Conservation (phyloP, 78 protist genomes). For the slime mould (Dictyostelium discoideum) region DNA sequence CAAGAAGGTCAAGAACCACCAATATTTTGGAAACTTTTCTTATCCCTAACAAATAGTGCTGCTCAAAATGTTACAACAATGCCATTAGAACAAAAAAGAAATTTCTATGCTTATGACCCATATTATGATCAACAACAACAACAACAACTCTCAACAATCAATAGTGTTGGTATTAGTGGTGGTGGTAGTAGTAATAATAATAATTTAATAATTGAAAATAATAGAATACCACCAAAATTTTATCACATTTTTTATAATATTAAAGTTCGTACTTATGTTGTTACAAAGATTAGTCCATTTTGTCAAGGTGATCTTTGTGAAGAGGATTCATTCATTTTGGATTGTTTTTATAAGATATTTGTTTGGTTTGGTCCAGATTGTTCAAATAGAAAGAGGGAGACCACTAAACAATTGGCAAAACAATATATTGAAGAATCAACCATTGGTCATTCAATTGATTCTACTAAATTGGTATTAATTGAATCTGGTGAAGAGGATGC, state of each 20-base stretch:
- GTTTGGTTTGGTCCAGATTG: conserved; percentile 70
- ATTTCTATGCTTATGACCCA: conserved; percentile 1
- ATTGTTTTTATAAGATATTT: conserved; percentile 9
- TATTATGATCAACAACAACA: neutral
- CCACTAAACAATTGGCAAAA: conserved; percentile 8
- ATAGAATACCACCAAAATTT: neutral
- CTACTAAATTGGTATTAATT: neutral
- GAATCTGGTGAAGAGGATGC: conserved; percentile 5
- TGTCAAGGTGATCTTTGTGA: conserved; percentile 64
- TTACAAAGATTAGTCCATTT: conserved; percentile 34
- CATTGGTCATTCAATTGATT: neutral
- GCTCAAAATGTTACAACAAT: conserved; percentile 5
- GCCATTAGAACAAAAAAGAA: conserved; percentile 28
- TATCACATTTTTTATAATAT: conserved; percentile 50
- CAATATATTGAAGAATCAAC: conserved; percentile 41
- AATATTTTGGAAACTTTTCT: conserved; percentile 61
- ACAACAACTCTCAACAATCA: neutral
- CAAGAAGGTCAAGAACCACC: conserved; percentile 54
- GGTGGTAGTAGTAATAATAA: neutral
- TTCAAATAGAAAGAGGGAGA: conserved; percentile 53
- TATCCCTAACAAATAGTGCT: neutral
- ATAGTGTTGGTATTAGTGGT: neutral
- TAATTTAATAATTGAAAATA: neutral
- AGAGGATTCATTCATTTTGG: conserved; percentile 64
- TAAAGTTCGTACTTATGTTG: conserved; percentile 16